These are phyloP conservation scores for Alternaria alternata DNA, from an alignment of 2,329 filamentous ascomycete species.

Conservation along the genomic window DNA sequence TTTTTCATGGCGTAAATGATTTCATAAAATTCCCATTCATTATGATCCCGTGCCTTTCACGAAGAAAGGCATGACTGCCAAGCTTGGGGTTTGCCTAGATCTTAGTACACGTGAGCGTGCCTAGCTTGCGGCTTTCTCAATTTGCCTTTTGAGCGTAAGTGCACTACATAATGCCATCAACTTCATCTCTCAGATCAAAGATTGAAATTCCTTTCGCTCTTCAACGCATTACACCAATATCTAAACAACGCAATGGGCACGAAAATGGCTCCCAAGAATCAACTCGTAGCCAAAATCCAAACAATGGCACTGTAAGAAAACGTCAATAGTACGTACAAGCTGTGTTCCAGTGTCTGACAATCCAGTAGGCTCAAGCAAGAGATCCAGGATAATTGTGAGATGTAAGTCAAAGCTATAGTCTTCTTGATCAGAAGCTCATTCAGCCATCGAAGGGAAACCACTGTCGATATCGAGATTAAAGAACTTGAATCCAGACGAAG, in stretches of 20 bases:
- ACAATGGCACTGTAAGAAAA: background rate
- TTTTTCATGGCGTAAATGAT: background rate
- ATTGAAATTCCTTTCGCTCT: background rate
- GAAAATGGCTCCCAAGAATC: background rate
- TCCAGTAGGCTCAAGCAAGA: background rate
- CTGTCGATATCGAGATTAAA: background rate
- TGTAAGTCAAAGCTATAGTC: too few relatives aligned
- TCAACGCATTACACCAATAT: background rate
- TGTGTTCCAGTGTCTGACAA: background rate
- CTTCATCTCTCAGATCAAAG: background rate
- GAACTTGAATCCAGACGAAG: background rate
- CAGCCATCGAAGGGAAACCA: too few relatives aligned
- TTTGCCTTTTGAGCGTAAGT: background rate
- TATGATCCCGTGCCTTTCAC: too few relatives aligned
- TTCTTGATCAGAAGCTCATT: too few relatives aligned
- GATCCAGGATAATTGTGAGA: background rate
- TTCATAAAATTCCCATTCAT: too few relatives aligned
- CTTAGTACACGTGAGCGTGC: background rate
- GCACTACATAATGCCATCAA: background rate
- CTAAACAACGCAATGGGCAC: background rate
- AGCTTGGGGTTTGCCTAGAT: background rate
- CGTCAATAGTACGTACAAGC: background rate
- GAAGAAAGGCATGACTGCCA: background rate
- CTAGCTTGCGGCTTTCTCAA: background rate
- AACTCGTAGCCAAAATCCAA: background rate